Conservation (phyloP, 805 yeast genomes). For the Wickerhamomyces bovis region DNA sequence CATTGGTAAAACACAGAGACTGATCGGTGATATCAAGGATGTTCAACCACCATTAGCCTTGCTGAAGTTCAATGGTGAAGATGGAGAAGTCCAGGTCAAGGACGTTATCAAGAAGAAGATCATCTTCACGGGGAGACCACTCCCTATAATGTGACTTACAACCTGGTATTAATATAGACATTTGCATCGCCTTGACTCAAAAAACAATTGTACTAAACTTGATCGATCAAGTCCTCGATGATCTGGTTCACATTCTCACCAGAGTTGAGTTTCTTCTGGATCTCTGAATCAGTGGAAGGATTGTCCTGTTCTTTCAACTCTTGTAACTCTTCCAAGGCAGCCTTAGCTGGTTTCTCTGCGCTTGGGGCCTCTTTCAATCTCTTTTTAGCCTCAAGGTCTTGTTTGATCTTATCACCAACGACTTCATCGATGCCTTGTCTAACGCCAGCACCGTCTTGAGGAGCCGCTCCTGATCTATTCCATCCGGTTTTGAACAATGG, state of each 20-base stretch:
- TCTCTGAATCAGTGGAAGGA: constrained; percentile 2
- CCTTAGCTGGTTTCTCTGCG: constrained; percentile 23
- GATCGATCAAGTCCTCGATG: constrained; percentile 14
- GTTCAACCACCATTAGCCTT: constrained; percentile 64
- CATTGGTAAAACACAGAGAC: constrained; percentile 64
- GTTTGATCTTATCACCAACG: neutral
- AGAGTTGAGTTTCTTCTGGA: constrained; percentile 5
- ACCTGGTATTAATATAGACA: neutral
- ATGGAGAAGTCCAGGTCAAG: constrained; percentile 40
- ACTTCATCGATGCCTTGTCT: constrained; percentile 14
- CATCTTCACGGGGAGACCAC: constrained; percentile 61
- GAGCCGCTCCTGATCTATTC: constrained; percentile 30
- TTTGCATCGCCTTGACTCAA: neutral
- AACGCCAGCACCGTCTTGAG: constrained; percentile 24
- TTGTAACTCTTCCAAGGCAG: constrained; percentile 17
- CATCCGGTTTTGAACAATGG: constrained; percentile 57
- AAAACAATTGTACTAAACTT: neutral
- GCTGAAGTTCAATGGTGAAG: constrained; percentile 36
- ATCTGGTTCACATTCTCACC: constrained; percentile 13
- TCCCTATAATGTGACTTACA: constrained; percentile 60
- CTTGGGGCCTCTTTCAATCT: constrained; percentile 1
- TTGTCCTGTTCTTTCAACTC: constrained; percentile 8
- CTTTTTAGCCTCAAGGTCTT: neutral
- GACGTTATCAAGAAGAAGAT: constrained; percentile 57
- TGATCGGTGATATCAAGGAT: constrained; percentile 54